Base-by-base conservation (phyloP, 441 rosid species). In the Erysimum cheiri region DNA sequence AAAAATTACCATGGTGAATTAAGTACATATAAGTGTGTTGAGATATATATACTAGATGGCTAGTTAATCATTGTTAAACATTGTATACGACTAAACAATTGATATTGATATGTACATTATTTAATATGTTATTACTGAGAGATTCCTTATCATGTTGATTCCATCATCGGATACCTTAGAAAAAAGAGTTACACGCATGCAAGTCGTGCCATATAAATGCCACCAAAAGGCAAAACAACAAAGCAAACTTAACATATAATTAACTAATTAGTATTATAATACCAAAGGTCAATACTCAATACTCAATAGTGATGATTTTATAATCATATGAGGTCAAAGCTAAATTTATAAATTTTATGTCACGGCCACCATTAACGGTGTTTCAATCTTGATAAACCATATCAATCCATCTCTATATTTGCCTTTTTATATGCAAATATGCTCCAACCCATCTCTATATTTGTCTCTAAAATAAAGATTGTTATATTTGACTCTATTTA, bases 111-210 rank as follows among this genome's bases (percentile, higher is more conserved):
- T n/a, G n/a, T n/a, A n/a, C 56, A 32, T 52, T 50, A 43, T 43
- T 31, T 22, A 49, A 8, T 46, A 11, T 39, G 59, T 41, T 50
- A 61, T 14, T 52, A 64, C n/a, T 36, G 8, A 31, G 33, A 73
- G 68, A 43, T 61, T 69, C 53, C 47, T 61, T 56, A 69, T 75
- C 60, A 69, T 56, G 65, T 75, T 69, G 74, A 59, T 69, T 63
- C 74, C 78, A 56, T 75, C 70, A 62, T 69, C 49, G 70, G 74
- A 69, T 61, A 53, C 74, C 63, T 68, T 28, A 28, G 22, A 48
- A 29, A 62, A 54, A 14, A 40, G 17, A 53, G 7, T 46, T 56
- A 61, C 65, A 63, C 69, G 61, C 60, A 69, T 56, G 74, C 70
- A 69, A 57, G 26, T 61, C 31, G 32, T 75, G 55, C n/a, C 70